These are phyloP conservation scores for Sporothrix mexicana DNA, from an alignment of 2,329 filamentous ascomycete genomes.

Conservation along the genomic window DNA sequence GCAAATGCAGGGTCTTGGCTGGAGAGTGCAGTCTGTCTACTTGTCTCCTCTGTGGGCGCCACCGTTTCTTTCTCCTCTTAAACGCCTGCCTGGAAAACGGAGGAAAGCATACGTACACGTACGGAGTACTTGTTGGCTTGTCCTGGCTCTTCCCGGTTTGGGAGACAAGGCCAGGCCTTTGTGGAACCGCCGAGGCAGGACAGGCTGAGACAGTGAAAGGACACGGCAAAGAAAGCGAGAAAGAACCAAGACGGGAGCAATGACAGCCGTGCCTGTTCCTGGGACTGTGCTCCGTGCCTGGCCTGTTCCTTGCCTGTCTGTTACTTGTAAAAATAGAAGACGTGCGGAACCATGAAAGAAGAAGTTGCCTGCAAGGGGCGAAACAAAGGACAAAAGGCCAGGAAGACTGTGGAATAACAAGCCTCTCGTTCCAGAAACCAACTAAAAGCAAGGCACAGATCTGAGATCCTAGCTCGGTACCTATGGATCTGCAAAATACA, in stretches of 20 bases:
- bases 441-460: conserved; percentile 19
- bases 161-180: conserved; percentile 18
- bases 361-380: conserved; percentile 9
- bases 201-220: neutral
- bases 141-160: no score
- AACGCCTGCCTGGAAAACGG: conserved; percentile 23
- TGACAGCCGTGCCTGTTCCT: no score
- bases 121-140: neutral
- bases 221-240: neutral
- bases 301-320: no score
- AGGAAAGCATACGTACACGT: conserved; percentile 17
- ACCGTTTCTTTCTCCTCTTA: neutral
- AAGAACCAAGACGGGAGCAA: neutral
- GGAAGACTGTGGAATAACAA: neutral
- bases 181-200: conserved; percentile 10
- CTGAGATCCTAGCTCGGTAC: neutral
- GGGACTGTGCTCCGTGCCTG: no score
- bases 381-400: neutral
- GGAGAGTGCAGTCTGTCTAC: neutral
- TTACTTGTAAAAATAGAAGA: neutral
- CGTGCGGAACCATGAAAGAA: neutral
- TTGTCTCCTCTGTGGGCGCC: no score
- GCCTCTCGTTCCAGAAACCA: neutral
- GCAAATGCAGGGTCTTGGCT: conserved; percentile 9
- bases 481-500: no score